Conservation (phyloP, 306 rosid genomes). For the Oemleria cerasiformis region DNA sequence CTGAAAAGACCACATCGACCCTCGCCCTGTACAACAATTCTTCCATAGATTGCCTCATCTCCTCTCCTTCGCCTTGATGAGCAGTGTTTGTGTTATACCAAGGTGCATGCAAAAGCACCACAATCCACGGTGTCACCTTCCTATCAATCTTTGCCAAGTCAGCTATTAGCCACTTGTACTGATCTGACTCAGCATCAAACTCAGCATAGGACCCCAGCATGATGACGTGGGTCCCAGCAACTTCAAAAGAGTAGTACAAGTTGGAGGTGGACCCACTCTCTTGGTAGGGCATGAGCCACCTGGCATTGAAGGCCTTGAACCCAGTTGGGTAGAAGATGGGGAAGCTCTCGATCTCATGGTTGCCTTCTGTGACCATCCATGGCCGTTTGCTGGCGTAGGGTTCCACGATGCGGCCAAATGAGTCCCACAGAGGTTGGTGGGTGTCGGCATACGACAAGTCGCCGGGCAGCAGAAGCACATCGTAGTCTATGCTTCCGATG, state of each 20-base stretch:
- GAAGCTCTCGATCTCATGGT: conserved; percentile 62
- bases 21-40: conserved; percentile 43
- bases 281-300: conserved; percentile 64
- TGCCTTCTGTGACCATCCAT: conserved; percentile 80
- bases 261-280: conserved; percentile 67
- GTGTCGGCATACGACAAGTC: conserved; percentile 68
- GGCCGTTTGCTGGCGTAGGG: conserved; percentile 68
- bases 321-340: conserved; percentile 37
- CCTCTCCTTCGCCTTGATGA: conserved; percentile 85
- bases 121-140: conserved; percentile 54
- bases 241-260: conserved; percentile 63
- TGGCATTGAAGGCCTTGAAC: conserved; percentile 55
- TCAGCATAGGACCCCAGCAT: conserved; percentile 70
- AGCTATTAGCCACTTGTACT: conserved; percentile 52
- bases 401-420: conserved; percentile 73
- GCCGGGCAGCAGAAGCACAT: conserved; percentile 61
- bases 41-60: conserved; percentile 67
- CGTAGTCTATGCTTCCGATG: conserved; percentile 45
- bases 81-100: conserved; percentile 77
- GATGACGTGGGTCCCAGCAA: conserved; percentile 41
- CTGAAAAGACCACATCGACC: conserved; percentile 65
- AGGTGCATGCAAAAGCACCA: conserved; percentile 64
- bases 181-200: conserved; percentile 38
- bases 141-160: conserved; percentile 51
- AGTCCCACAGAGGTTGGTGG: conserved; percentile 66